Percentiles rank a stretch among this genome's conserved stretches.
phyloP scores from a whole-genome alignment of 2,329 filamentous ascomycete species.

The Colletotrichum gloeosporioides region DNA sequence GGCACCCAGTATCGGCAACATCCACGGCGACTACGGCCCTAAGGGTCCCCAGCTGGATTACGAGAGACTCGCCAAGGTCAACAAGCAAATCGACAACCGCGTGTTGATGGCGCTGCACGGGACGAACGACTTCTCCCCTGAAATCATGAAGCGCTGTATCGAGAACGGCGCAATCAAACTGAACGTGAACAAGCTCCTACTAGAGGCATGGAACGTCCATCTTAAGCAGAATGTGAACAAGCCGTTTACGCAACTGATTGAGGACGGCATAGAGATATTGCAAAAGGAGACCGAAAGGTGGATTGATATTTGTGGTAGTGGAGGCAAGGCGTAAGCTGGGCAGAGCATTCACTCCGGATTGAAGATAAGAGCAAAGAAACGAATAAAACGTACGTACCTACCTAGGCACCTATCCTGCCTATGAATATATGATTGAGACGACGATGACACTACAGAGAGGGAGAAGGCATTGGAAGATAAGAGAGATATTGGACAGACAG shows the following conservation, averaged over 20 bases:
- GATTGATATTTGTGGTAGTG: conserved; percentile 29
- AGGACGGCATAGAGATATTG: conserved; percentile 26
- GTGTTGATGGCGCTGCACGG: conserved; percentile 27
- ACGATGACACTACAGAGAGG: neutral
- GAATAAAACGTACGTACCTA: too few relatives aligned
- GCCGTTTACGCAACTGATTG: conserved; percentile 27
- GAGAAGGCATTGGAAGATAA: rapidly evolving
- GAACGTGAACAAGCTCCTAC: conserved; percentile 22
- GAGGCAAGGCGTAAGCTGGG: conserved; percentile 23
- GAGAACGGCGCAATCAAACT: conserved; percentile 21
- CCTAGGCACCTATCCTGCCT: too few relatives aligned
- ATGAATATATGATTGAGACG: neutral
- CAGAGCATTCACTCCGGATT: neutral
- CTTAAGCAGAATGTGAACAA: conserved; percentile 23
- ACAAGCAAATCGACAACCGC: conserved; percentile 21
- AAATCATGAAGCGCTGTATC: conserved; percentile 22
- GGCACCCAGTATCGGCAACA: conserved; percentile 78
- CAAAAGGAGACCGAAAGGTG: conserved; percentile 26
- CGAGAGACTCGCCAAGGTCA: conserved; percentile 49
- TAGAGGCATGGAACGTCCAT: conserved; percentile 3
- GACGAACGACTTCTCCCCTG: conserved; percentile 25
- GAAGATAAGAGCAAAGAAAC: too few relatives aligned
- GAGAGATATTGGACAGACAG: neutral
- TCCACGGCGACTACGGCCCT: conserved; percentile 76
- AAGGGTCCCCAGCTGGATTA: conserved; percentile 69